Evolutionary conservation across 2,329 filamentous ascomycete genomes (phyloP), one percentile per base, ranked within the genome.

Genomic region (Trichoderma sp.): DNA sequence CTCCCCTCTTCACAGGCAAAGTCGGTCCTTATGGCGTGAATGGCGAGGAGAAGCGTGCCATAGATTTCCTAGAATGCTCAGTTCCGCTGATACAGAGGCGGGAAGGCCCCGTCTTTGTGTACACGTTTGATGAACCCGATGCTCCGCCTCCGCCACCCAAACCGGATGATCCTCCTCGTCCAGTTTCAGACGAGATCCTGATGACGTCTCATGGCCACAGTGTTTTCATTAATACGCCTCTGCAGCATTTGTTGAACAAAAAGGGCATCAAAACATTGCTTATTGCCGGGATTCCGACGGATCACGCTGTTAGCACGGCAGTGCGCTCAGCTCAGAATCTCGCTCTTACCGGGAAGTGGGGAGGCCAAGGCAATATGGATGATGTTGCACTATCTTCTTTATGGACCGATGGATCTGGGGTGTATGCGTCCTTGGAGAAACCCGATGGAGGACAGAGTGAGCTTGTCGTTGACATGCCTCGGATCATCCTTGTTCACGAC

Each of bases 401-500:
- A 14, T 71, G 60, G 51, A 74, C 73, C 1, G 72, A 74, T 57
- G 72, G 73, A 15, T 36, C 30, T 12, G 67, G 71, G 21, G 62
- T 74, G 21, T 74, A 70, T 39, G 67, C 58, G 6, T 36, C 53
- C 2, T 26, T 58, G 26, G 57, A 53, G 28, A 61, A 53, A 12
- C 3, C 6, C 3, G 47, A 73, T 1, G 70, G 69, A 5, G 51
- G 36, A 11, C 30, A 64, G 24, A 58, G 53, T 18, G 64, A 73
- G 6, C 61, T 73, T 43, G 43, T 63, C 7, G 73, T 74, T 28
- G 73, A 73, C 18, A 74, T 74, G 73, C 63, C 73, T 11, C 39
- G 73, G 6, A 74, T 74, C 28, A 67, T 74, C 4, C 39, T 74
- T 8, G 56, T 74, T n/a, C 51, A 57, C n/a, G 72, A 74, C 62